Evolutionary conservation across 805 yeast genomes (phyloP).

Genomic region (Candida pini): DNA sequence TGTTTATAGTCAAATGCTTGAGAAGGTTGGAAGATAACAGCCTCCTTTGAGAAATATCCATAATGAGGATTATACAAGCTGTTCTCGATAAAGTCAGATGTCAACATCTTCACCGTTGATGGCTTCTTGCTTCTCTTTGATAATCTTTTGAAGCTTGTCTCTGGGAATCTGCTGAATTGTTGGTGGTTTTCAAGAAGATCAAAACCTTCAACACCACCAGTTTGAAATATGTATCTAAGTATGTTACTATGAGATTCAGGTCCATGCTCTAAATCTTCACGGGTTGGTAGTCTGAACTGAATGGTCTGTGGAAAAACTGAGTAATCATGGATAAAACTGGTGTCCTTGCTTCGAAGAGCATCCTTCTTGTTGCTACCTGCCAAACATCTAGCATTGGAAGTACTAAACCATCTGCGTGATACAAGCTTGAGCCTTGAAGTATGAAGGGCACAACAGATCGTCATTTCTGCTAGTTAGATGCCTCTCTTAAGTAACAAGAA

Average conservation of each 20-base stretch:
- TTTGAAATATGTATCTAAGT: slow-evolving; percentile 23
- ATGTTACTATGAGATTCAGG: slow-evolving; percentile 19
- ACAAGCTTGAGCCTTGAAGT: too few species aligned
- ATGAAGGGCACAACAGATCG: too few species aligned
- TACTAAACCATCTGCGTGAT: too few species aligned
- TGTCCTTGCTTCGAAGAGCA: slow-evolving; percentile 7
- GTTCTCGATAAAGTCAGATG: slow-evolving; percentile 79
- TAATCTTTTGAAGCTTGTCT: slow-evolving; percentile 33
- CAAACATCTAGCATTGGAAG: too few species aligned
- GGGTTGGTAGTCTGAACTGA: slow-evolving; percentile 26
- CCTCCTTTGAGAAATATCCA: slow-evolving; percentile 78
- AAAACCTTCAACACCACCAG: slow-evolving; percentile 33
- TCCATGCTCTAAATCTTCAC: slow-evolving; percentile 14
- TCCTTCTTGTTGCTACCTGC: too few species aligned
- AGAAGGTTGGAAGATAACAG: slow-evolving; percentile 66
- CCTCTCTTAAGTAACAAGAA: too few species aligned
- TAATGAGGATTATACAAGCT: slow-evolving; percentile 75
- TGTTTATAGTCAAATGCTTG: slow-evolving; percentile 58
- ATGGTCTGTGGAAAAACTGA: slow-evolving; percentile 26
- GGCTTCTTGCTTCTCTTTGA: slow-evolving; percentile 45
- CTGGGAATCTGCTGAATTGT: slow-evolving; percentile 39
- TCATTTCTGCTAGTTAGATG: too few species aligned
- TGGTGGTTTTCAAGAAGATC: slow-evolving; percentile 26
- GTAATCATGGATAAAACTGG: slow-evolving; percentile 28
- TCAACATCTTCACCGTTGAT: slow-evolving; percentile 57